phyloP scores from a whole-genome alignment of 257 asterid genomes.

The Solanum ossicruentum region DNA sequence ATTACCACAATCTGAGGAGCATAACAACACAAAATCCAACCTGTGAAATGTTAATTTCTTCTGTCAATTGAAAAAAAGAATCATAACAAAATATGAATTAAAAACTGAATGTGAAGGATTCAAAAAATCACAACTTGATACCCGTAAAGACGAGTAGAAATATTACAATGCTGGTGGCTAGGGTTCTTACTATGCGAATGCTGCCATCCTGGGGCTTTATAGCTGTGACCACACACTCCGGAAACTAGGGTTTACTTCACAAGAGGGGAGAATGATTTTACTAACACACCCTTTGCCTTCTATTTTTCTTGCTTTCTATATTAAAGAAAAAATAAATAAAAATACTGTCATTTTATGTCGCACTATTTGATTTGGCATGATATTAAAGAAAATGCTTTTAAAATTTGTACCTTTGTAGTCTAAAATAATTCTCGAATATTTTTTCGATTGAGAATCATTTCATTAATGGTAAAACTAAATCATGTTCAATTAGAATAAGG shows the following conservation, averaged over 20 bases:
- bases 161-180: not conserved
- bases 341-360: too few relatives aligned
- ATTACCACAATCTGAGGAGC: not conserved
- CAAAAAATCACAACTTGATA: not conserved
- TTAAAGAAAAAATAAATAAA: too few relatives aligned
- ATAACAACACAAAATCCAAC: not conserved
- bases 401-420: too few relatives aligned
- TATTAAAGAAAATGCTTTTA: too few relatives aligned
- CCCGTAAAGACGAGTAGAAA: not conserved
- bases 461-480: too few relatives aligned
- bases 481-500: too few relatives aligned
- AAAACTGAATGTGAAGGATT: not conserved
- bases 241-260: not conserved
- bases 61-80: not conserved
- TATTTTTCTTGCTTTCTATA: not conserved
- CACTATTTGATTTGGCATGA: too few relatives aligned
- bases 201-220: not conserved
- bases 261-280: not conserved
- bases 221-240: not conserved
- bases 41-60: not conserved
- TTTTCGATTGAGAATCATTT: too few relatives aligned
- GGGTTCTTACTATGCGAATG: not conserved
- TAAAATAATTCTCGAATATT: too few relatives aligned
- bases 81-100: not conserved
- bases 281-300: not conserved